Base-by-base conservation (phyloP, 1,284 basidiomycete species). In the Pisolithus thermaeus region DNA sequence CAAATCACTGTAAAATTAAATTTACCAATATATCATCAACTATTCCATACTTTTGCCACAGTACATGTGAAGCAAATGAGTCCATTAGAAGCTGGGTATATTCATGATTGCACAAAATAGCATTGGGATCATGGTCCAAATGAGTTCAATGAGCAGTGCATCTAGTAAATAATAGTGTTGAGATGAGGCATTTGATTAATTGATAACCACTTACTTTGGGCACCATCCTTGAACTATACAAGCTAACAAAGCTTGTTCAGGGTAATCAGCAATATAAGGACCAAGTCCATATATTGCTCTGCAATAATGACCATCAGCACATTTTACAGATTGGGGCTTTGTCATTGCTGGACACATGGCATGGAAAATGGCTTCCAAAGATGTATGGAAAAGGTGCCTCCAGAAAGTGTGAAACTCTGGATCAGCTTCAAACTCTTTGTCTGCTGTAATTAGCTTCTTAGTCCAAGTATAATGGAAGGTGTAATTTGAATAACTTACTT, bases 261-360 rank as follows among this genome's bases (percentile, higher is more conserved):
- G 64, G 48, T 68, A 68, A 42, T 68, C 65, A 3, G 62, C 60
- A 25, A 68, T 64, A 46, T 64, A 64, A 6, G 62, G 61, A 3
- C 62, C 65, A 25, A 68, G 35, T 8, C 60, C 56, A 47, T 59
- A 65, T 14, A 68, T 59, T 1, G 53, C 51, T 1, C 49, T 46
- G 5, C 56, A 50, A 44, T 48, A 65, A 39, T 66, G 59, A 3
- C 55, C 56, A 45, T 68, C 64, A 2, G 52, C 20, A 45, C 65
- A 68, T 4, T 35, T 52, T 0, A 56, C 44, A 1, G 65, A 47
- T 14, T 62, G 55, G 6, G 60, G 61, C 0, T 25, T 53, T 20
- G 51, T 53, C 59, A 66, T 66, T 8, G 22, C 50, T 20, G 39
- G 39, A 12, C 25, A 0, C 57, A 53, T 18, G 9, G 44, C 44